phyloP scores from a whole-genome alignment of 208 protist species.

The Leishmania major region DNA sequence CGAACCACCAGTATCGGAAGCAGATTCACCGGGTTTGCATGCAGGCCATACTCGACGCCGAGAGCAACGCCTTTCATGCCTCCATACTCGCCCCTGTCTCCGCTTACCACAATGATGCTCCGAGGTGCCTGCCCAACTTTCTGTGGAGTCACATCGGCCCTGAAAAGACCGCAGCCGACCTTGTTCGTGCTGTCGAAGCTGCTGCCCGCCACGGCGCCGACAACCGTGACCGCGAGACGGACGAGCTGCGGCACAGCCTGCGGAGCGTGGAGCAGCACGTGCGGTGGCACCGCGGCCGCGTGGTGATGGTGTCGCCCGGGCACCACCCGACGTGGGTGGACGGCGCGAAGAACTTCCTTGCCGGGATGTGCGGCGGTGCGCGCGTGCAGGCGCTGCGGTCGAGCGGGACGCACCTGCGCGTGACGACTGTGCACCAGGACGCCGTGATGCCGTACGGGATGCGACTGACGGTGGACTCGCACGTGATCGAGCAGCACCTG shows the following conservation, averaged over 20 bases:
- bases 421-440: too few species aligned
- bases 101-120: too few species aligned
- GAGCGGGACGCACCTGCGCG: too few species aligned
- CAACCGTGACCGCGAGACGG: conserved; percentile 61
- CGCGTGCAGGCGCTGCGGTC: too few species aligned
- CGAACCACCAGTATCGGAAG: conserved; percentile 52
- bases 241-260: conserved; percentile 95
- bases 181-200: not conserved
- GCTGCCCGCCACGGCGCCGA: not conserved
- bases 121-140: not conserved
- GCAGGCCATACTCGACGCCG: not conserved
- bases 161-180: not conserved
- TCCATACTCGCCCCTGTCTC: too few species aligned
- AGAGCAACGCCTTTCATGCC: not conserved
- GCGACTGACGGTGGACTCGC: too few species aligned
- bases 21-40: not conserved
- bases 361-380: too few species aligned
- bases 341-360: too few species aligned
- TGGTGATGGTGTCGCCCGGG: conserved; percentile 96
- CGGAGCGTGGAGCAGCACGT: conserved; percentile 93
- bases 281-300: conserved; percentile 89
- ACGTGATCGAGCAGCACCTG: too few species aligned
- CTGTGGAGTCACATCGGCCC: not conserved
- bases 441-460: too few species aligned
- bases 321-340: too few species aligned